These are phyloP conservation scores for Plantago ovata DNA, from an alignment of 257 asterid species.

Conservation along the genomic window DNA sequence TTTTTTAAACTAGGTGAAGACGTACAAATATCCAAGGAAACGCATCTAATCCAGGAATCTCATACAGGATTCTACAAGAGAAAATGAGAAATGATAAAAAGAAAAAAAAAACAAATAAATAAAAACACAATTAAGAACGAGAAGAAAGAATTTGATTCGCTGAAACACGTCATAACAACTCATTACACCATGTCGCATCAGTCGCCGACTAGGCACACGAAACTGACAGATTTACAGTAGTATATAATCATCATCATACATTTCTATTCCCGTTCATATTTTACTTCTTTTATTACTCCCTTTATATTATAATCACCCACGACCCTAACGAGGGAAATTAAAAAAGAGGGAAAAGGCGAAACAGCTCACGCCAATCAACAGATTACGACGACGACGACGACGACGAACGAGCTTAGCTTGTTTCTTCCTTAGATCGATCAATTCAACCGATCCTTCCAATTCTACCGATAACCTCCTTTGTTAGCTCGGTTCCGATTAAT, in stretches of 20 bases:
- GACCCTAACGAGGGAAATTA: constrained; percentile 3
- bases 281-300: constrained; percentile 9
- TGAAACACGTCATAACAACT: not conserved
- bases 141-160: not conserved
- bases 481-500: constrained; percentile 10
- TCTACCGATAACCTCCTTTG: constrained; percentile 20
- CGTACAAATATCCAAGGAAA: too few relatives aligned
- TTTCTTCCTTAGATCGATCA: constrained; percentile 25
- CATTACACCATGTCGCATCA: not conserved
- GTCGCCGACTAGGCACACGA: not conserved
- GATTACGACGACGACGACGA: too few relatives aligned
- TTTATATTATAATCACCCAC: not conserved
- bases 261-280: not conserved
- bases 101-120: too few relatives aligned
- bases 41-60: too few relatives aligned
- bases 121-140: too few relatives aligned
- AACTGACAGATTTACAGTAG: too few relatives aligned
- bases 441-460: constrained; percentile 21
- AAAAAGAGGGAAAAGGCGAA: constrained; percentile 4
- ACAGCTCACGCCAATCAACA: constrained; percentile 6
- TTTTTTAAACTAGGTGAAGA: too few relatives aligned
- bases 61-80: too few relatives aligned
- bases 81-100: too few relatives aligned
- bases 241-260: too few relatives aligned
- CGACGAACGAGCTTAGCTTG: too few relatives aligned